Percentiles rank a stretch among this genome's conserved stretches.
These are phyloP conservation scores for Choiromyces venosus DNA, from an alignment of 495 filamentous ascomycete genomes.

Conservation along the genomic window DNA sequence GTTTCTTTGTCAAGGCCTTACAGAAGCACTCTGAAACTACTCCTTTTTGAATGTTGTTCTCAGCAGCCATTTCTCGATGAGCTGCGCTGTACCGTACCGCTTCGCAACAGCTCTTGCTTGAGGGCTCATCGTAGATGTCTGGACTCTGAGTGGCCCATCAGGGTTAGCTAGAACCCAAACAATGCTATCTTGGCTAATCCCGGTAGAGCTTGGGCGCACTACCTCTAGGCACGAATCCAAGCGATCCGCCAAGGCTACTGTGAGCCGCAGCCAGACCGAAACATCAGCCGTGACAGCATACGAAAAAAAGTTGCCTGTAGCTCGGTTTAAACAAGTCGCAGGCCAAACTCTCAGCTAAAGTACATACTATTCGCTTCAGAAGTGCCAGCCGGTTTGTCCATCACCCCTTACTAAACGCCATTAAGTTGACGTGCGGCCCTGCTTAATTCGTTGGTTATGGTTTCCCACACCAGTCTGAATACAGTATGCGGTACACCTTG, in stretches of 20 bases:
- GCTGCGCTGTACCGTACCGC: not conserved
- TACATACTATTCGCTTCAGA: not conserved
- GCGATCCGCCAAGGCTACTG: not conserved
- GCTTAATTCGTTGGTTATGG: not conserved
- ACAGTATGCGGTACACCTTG: no score
- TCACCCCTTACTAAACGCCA: not conserved
- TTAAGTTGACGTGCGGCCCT: not conserved
- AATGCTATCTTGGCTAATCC: not conserved
- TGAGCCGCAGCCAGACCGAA: not conserved
- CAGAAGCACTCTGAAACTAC: not conserved
- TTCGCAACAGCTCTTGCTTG: not conserved
- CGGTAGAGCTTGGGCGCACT: not conserved
- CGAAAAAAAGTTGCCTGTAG: not conserved
- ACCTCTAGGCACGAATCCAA: not conserved
- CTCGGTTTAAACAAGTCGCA: not conserved
- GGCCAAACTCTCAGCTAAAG: not conserved
- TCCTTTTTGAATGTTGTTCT: not conserved
- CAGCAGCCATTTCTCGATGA: not conserved
- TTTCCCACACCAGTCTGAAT: not conserved
- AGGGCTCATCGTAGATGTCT: not conserved
- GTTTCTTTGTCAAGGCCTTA: not conserved
- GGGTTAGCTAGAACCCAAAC: not conserved
- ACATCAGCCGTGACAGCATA: not conserved
- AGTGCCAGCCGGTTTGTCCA: not conserved
- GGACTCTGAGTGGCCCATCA: not conserved